A percentile compares a stretch with the other conserved stretches of the same genome.
These are phyloP conservation scores for Zoysia pacifica DNA, from an alignment of 176 grass and related monocot genomes.

Conservation along the genomic window DNA sequence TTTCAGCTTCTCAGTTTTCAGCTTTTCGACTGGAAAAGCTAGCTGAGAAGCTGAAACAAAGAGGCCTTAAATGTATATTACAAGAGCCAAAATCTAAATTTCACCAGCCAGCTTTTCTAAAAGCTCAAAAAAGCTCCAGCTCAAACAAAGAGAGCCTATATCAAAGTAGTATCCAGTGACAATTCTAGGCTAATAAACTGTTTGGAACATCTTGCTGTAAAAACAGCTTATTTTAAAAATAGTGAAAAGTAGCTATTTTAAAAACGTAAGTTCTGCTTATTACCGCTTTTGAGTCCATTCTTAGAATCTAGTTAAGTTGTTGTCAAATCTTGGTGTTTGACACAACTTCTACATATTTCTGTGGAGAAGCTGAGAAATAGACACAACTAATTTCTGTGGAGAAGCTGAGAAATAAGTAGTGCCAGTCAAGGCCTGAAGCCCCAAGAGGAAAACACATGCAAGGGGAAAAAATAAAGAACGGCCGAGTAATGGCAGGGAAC, in stretches of 20 bases:
- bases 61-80: too few species aligned
- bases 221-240: background rate
- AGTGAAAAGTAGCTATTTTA: background rate
- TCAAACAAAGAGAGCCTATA: background rate
- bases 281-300: background rate
- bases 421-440: background rate
- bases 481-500: background rate
- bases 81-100: too few species aligned
- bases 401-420: too few species aligned
- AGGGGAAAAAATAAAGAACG: background rate
- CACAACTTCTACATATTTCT: background rate
- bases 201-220: background rate
- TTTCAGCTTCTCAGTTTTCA: too few species aligned
- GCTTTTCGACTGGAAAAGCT: too few species aligned
- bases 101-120: too few species aligned
- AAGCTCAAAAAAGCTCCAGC: too few species aligned
- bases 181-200: background rate
- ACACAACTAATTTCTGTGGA: too few species aligned
- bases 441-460: background rate
- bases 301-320: background rate
- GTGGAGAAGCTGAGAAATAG: background rate
- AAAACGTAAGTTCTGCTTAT: background rate
- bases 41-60: too few species aligned
- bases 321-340: too few species aligned
- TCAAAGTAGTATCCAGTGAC: background rate